Percentiles rank a stretch among this genome's conserved stretches.
phyloP scores from a whole-genome alignment of 306 rosid species.

The Begonia loranthoides region DNA sequence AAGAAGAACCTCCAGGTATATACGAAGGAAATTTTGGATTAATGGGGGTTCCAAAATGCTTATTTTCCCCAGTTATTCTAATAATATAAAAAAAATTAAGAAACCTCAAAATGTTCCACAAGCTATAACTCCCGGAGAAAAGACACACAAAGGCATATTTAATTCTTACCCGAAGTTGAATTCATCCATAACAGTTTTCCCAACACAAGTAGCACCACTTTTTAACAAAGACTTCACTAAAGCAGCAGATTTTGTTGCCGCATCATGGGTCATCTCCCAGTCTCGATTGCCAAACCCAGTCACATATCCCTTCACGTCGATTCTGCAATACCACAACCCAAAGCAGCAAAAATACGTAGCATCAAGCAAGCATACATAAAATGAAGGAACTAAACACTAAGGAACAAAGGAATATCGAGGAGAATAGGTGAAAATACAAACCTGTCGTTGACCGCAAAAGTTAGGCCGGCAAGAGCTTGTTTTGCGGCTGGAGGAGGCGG shows the following conservation, averaged over 20 bases:
- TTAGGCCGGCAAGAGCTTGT: conserved; percentile 28
- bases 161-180: conserved; percentile 41
- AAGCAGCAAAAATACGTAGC: not conserved
- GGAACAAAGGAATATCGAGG: conserved; percentile 3
- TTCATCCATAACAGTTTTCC: conserved; percentile 68
- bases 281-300: conserved; percentile 70
- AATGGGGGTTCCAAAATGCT: conserved; percentile 52
- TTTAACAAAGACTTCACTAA: conserved; percentile 39
- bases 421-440: conserved; percentile 13
- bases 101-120: not conserved
- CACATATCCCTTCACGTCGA: conserved; percentile 53
- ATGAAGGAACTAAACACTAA: not conserved
- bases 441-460: conserved; percentile 56
- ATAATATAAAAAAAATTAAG: conserved; percentile 6
- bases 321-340: conserved; percentile 21
- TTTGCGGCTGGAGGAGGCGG: conserved; percentile 46
- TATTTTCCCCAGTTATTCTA: conserved; percentile 59
- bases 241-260: conserved; percentile 38
- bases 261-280: conserved; percentile 52
- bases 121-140: not conserved
- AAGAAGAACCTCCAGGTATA: conserved; percentile 62
- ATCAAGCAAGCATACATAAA: not conserved
- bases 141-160: not conserved
- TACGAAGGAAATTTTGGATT: conserved; percentile 38
- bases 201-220: conserved; percentile 54